Base-by-base conservation (phyloP, 257 asterid genomes). In the Buddleja alternifolia region DNA sequence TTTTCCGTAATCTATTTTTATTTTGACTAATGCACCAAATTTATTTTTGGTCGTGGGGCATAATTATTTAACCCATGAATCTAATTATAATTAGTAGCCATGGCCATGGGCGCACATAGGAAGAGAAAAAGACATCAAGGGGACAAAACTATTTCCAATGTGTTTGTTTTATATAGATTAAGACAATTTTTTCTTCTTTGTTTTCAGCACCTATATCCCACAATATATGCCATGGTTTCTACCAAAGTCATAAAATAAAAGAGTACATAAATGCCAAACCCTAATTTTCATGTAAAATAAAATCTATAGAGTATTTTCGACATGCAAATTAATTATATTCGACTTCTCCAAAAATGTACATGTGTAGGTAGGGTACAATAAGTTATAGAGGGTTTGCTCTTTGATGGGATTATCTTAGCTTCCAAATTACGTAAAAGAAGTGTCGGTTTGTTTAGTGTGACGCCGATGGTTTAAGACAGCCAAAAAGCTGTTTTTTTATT, bases 381-480 rank as follows among this genome's bases (percentile, higher is more conserved):
- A 3, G 41, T n/a, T n/a, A n/a, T n/a, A n/a, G n/a, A n/a, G 6
- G 6, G 15, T 8, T 10, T 73, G 61, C 12, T 42, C 11, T 50
- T 66, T 73, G 19, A 41, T 36, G 75, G 83, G 77, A 66, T 74
- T 75, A 51, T 17, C 29, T 46, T 55, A 15, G 61, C 80, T 80
- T 79, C 44, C 55, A 64, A 67, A 24, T 21, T 77, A 76, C 73
- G 80, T 71, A 54, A 51, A 48, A 44, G 37, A 60, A 23, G 53
- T 53, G 83, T 61, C 60, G 67, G 41, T 73, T 60, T 66, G 37
- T n/a, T 29, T 41, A 12, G 16, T 52, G 62, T 55, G 72, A 70
- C 56, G 64, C 52, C 73, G 46, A 55, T 10, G 57, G 41, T n/a
- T 20, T 51, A 7, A 29, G 34, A 29, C 34, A 29, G 34, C 34